Percentiles rank a stretch among this genome's conserved stretches.
phyloP scores from a whole-genome alignment of 2,329 filamentous ascomycete species.

The Septoria petroselini region DNA sequence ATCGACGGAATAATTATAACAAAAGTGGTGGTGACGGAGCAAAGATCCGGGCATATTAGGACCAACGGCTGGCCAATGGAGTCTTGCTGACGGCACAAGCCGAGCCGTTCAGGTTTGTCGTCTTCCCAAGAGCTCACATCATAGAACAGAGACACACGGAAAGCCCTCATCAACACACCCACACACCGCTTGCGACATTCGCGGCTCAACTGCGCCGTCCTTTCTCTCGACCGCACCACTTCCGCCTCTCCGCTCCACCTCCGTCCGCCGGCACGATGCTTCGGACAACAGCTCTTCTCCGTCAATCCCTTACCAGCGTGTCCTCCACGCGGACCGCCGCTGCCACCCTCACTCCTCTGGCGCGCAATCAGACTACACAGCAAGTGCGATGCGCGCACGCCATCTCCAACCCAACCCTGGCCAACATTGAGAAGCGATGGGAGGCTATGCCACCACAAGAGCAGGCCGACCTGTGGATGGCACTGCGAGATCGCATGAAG shows the following conservation, averaged over 20 bases:
- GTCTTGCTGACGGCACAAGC: too few species aligned
- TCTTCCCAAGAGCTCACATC: too few species aligned
- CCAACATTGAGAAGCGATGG: slow-evolving; percentile 99
- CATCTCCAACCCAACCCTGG: slow-evolving; percentile 95
- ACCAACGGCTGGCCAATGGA: too few species aligned
- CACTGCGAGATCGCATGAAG: slow-evolving; percentile 97
- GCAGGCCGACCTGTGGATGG: slow-evolving; percentile 99
- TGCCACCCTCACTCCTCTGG: slow-evolving; percentile 24
- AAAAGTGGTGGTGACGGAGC: too few species aligned
- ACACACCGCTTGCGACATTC: background rate
- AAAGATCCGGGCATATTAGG: too few species aligned
- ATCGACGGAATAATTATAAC: too few species aligned
- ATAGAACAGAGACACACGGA: too few species aligned
- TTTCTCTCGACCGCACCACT: slow-evolving; percentile 4
- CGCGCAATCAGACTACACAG: slow-evolving; percentile 21
- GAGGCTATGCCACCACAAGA: slow-evolving; percentile 96
- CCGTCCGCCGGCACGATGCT: slow-evolving; percentile 23
- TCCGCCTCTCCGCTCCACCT: slow-evolving; percentile 16
- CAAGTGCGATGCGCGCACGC: slow-evolving; percentile 72
- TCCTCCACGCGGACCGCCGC: slow-evolving; percentile 23
- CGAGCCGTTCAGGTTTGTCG: too few species aligned
- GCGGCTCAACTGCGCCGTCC: background rate
- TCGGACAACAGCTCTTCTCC: slow-evolving; percentile 26
- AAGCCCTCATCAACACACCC: too few species aligned
- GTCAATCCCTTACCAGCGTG: slow-evolving; percentile 25